Conservation (phyloP, 306 rosid genomes). For the Medicago arabica region DNA sequence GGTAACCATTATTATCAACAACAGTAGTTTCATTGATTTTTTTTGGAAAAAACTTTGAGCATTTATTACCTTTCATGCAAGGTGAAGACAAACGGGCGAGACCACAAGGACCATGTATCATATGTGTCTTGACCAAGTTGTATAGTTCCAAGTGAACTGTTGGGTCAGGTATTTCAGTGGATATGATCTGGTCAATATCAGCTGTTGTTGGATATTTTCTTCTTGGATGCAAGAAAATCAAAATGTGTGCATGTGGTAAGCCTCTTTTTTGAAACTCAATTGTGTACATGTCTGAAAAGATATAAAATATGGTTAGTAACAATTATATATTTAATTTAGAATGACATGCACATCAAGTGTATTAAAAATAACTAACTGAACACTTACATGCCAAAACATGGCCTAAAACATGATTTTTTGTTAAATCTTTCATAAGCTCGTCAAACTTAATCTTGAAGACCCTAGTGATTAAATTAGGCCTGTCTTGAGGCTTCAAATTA, state of each 20-base stretch:
- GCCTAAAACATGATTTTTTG: not conserved
- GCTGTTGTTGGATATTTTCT: not conserved
- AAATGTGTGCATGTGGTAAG: no score
- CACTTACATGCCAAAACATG: no score
- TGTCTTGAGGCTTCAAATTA: not conserved
- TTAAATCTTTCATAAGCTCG: not conserved
- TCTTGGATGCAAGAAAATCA: not conserved
- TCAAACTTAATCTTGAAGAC: not conserved
- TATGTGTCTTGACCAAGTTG: no score
- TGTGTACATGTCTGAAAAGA: not conserved
- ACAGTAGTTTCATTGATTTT: no score
- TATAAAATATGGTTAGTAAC: not conserved
- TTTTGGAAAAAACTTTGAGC: no score
- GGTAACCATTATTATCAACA: no score
- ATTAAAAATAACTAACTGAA: rapidly evolving
- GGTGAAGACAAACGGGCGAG: no score
- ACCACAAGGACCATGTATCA: not conserved
- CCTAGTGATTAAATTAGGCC: not conserved
- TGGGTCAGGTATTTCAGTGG: not conserved
- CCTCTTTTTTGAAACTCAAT: not conserved
- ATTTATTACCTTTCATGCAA: not conserved
- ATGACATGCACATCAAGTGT: not conserved
- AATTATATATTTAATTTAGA: no score
- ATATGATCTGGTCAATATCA: not conserved
- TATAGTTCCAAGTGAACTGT: rapidly evolving